Evolutionary conservation across 768 basidiomycete genomes (phyloP).

Genomic region (Hypholoma sublateritium): DNA sequence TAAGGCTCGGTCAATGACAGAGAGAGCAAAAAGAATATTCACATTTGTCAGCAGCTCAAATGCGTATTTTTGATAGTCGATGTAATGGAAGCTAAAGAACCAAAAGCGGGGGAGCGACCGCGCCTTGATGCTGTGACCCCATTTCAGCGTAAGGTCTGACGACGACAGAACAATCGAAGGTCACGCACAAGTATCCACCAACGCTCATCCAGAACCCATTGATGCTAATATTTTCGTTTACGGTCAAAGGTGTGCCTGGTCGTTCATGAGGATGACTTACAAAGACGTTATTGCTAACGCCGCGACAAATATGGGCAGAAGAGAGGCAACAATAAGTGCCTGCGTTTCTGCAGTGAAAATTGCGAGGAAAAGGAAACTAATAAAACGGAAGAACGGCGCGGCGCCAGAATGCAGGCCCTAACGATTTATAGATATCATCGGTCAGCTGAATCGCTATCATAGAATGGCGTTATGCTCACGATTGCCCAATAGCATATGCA

Average conservation of each 20-base stretch:
- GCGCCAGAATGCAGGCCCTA: conserved; percentile 52
- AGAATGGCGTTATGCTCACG: conserved; percentile 22
- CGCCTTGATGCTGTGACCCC: conserved; percentile 44
- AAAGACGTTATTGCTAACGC: conserved; percentile 56
- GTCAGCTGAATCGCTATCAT: no score
- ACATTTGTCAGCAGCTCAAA: conserved; percentile 39
- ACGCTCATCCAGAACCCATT: conserved; percentile 63
- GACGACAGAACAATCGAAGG: background rate
- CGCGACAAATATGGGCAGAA: conserved; percentile 59
- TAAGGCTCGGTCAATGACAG: conserved; percentile 15
- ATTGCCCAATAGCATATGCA: conserved; percentile 54
- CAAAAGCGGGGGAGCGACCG: conserved; percentile 56
- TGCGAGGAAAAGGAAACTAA: conserved; percentile 52
- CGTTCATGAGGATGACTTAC: conserved; percentile 15
- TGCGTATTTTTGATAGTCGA: conserved; percentile 52
- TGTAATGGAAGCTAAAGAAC: conserved; percentile 56
- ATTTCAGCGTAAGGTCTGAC: background rate
- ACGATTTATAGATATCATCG: background rate
- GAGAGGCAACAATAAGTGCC: conserved; percentile 46
- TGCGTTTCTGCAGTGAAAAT: conserved; percentile 55
- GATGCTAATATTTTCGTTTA: conserved; percentile 19
- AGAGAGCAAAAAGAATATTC: conserved; percentile 6
- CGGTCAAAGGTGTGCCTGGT: background rate
- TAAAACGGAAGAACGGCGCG: conserved; percentile 52
- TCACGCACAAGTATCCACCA: conserved; percentile 43